Base-by-base conservation (phyloP, 106 monocot species). In the Amphibolis antarctica region DNA sequence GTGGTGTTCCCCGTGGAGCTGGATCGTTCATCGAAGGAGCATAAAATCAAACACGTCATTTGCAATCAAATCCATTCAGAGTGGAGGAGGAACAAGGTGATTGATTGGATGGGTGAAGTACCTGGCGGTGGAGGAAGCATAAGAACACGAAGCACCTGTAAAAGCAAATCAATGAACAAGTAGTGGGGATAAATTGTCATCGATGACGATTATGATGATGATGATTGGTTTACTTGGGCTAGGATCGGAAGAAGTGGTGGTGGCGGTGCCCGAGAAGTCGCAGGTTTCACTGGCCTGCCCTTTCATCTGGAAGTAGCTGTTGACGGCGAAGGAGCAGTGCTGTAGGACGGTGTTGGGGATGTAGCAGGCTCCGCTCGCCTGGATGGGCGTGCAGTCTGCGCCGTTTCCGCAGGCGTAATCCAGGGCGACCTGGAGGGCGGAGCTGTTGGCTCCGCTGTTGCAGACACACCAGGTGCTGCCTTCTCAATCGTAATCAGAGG, bases 321-420 rank as follows among this genome's bases (percentile, higher is more conserved):
- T 88, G 53, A 47, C 88, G 62, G 88, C 88, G 61, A 79, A 88
- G 42, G 68, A 75, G 62, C 88, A 88, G 62, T 88, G 88, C 0
- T 44, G n/a, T 25, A 10, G 24, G 30, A 81, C 81, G 4, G 73
- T 81, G 67, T 74, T 76, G 19, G 88, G 88, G n/a, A 50, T 56
- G 52, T 36, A 88, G 66, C 88, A 88, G 60, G 60, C 55, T 9
- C 84, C 84, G 53, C 44, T 78, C 55, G 74, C 70, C 15, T 60
- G 70, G 18, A 79, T 71, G 18, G 84, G 69, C 15, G 3, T 29
- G 66, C 84, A 88, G 28, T 88, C 83, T 7, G 78, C 88, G 1
- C 84, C 88, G 20, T 44, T 44, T 55, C 88, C 88, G 47, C 88
- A 88, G 0, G 88, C 81, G 47, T 88, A 88, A 63, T 88, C 84